These are phyloP conservation scores for Mycosphaerella arachidis DNA, from an alignment of 2,329 filamentous ascomycete genomes.

Conservation along the genomic window DNA sequence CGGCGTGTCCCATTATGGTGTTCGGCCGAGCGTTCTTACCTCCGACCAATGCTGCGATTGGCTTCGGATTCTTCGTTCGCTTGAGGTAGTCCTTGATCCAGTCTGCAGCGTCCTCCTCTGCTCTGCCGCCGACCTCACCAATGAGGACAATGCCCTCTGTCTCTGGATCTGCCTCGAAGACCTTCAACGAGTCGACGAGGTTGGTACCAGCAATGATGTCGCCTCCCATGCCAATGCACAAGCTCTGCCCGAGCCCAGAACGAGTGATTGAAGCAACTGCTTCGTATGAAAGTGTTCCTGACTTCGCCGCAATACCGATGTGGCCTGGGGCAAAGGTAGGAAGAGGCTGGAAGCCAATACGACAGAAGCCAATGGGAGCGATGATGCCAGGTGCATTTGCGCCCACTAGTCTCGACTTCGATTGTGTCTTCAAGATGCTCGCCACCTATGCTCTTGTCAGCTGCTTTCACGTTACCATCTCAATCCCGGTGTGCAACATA, in stretches of 20 bases:
- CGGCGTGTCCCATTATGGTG: conserved; percentile 73
- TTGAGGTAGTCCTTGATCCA: conserved; percentile 65
- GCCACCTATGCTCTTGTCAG: conserved; percentile 49
- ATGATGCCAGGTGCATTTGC: conserved; percentile 82
- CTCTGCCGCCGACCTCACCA: conserved; percentile 66
- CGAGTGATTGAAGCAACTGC: conserved; percentile 69
- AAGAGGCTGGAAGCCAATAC: conserved; percentile 72
- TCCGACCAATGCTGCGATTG: conserved; percentile 67
- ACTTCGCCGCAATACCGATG: conserved; percentile 74
- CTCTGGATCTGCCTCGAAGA: conserved; percentile 62
- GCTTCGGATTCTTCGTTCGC: conserved; percentile 60
- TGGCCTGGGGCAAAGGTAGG: conserved; percentile 65
- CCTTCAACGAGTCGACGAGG: conserved; percentile 64
- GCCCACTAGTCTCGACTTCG: conserved; percentile 67
- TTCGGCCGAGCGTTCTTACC: conserved; percentile 61
- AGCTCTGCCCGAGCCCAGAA: conserved; percentile 70
- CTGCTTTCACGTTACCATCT: background rate
- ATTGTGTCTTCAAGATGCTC: conserved; percentile 66
- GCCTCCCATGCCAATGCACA: conserved; percentile 74
- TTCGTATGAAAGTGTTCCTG: conserved; percentile 75
- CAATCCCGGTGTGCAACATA: conserved; percentile 33
- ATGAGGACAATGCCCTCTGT: conserved; percentile 69
- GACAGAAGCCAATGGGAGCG: conserved; percentile 64
- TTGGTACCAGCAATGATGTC: conserved; percentile 71
- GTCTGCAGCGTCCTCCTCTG: conserved; percentile 67